These are phyloP conservation scores for Vigna nakashimae DNA, from an alignment of 306 rosid genomes.

Conservation along the genomic window DNA sequence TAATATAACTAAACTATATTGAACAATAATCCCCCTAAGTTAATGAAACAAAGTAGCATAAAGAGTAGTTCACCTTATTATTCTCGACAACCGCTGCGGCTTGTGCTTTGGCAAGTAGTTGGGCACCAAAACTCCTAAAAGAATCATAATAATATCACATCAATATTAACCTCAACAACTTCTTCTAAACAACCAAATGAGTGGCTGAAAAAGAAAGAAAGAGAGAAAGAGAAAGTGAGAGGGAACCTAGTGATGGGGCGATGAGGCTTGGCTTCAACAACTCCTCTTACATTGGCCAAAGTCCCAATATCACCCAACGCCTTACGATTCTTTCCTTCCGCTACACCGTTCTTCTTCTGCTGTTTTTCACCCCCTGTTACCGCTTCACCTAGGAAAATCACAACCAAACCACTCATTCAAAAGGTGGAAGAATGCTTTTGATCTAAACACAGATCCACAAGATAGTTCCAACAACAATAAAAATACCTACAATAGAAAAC, in stretches of 20 bases:
- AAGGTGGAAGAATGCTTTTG: background rate
- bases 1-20: background rate
- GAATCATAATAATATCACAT: slow-evolving; percentile 1
- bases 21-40: background rate
- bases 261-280: slow-evolving; percentile 70
- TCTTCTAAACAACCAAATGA: too few species aligned
- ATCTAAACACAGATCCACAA: background rate
- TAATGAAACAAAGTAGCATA: background rate
- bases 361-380: slow-evolving; percentile 61
- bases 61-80: slow-evolving; percentile 55
- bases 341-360: slow-evolving; percentile 64
- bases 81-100: slow-evolving; percentile 71
- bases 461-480: background rate
- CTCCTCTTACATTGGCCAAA: slow-evolving; percentile 53
- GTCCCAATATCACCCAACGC: slow-evolving; percentile 89
- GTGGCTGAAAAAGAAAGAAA: background rate
- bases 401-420: background rate
- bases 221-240: background rate
- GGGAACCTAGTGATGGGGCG: slow-evolving; percentile 87
- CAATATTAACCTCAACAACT: background rate
- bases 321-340: slow-evolving; percentile 61
- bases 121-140: slow-evolving; percentile 83
- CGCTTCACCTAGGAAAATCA: slow-evolving; percentile 62
- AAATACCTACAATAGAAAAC: background rate
- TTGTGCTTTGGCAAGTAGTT: slow-evolving; percentile 87